Base-by-base conservation (phyloP, 192 early-diverging fungal species). In the Linnemannia elongata region DNA sequence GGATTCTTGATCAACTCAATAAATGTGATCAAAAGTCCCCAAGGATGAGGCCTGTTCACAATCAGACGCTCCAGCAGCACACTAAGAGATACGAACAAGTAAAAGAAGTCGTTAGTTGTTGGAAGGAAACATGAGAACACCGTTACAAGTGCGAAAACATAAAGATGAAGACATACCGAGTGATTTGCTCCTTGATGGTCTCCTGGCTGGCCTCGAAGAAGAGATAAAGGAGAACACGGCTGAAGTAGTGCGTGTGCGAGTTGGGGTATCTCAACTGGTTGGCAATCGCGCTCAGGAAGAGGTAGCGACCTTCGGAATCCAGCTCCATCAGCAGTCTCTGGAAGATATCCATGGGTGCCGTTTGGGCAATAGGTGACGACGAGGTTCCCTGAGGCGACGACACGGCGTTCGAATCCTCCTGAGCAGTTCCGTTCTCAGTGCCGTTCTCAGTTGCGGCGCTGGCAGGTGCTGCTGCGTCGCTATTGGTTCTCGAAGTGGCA, bases 201-300 rank as follows among this genome's bases (percentile, higher is more conserved):
- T 98, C 97, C 82, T 95, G 89, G 36, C 69, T 91, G 4, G 92
- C 90, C 79, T 96, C 95, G 4, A 91, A 93, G 88, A 99, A 99
- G 57, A 99, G 91, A 80, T 95, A 94, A 45, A 99, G 89, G 44
- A 99, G 88, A 35, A 96, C 92, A 78, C 94, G 94, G 87, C 96
- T 97, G 88, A 97, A 99, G 82, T 97, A 97, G 81, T 96, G 95
- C 20, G 98, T 99, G 83, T 99, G 98, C 49, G 94, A 94, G 89
- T 97, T 98, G n/a, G 98, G 97, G 90, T 96, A 98, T 79, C 98
- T 94, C 85, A 99, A 92, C 88, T 99, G 98, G 89, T 99, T 98
- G 60, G 97, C 97, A 82, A 99, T 96, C 10, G 96, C 97, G 78
- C 92, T 96, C 72, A 99, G 88, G 75, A 99, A 91, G 73, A 96